Conservation (phyloP, 2,329 filamentous ascomycete species). For the Cladobotryum mycophilum region DNA sequence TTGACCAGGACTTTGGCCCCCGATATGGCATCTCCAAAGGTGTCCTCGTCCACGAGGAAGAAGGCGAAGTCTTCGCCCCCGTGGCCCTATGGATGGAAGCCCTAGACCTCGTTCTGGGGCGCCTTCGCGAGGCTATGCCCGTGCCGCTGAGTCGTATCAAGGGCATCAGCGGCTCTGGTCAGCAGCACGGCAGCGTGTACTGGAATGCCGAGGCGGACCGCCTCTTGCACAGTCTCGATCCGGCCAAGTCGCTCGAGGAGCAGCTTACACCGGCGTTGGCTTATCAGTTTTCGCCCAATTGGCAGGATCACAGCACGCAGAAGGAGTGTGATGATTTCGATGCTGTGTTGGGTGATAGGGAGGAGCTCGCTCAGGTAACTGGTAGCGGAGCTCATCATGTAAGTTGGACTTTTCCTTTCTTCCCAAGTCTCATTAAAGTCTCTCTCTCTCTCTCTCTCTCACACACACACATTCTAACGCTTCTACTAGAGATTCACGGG, state of each 20-base stretch:
- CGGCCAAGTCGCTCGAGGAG: slow-evolving; percentile 56
- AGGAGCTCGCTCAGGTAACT: slow-evolving; percentile 69
- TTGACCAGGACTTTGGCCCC: slow-evolving; percentile 71
- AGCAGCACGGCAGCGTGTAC: slow-evolving; percentile 97
- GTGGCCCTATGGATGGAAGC: slow-evolving; percentile 94
- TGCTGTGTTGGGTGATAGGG: slow-evolving; percentile 56
- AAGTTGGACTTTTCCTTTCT: slow-evolving; percentile 28
- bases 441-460: too few species aligned
- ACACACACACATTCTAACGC: slow-evolving; percentile 4
- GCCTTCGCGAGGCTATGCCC: slow-evolving; percentile 59
- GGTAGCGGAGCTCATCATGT: slow-evolving; percentile 94
- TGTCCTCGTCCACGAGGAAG: slow-evolving; percentile 72
- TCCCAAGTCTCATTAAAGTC: slow-evolving; percentile 6
- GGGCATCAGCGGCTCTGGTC: slow-evolving; percentile 84
- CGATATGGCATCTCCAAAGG: slow-evolving; percentile 82
- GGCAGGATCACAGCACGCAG: slow-evolving; percentile 96
- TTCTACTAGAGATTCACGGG: slow-evolving; percentile 76
- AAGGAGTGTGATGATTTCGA: slow-evolving; percentile 87
- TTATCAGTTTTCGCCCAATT: slow-evolving; percentile 86
- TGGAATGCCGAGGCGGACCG: slow-evolving; percentile 69
- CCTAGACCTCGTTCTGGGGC: slow-evolving; percentile 73
- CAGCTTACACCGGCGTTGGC: slow-evolving; percentile 71
- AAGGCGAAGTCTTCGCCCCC: slow-evolving; percentile 87
- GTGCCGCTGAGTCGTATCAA: slow-evolving; percentile 64
- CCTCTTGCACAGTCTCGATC: slow-evolving; percentile 55